Evolutionary conservation across 768 basidiomycete genomes (phyloP), one percentile per base, ranked within the genome.

Genomic region (Trametes cinnabarina): DNA sequence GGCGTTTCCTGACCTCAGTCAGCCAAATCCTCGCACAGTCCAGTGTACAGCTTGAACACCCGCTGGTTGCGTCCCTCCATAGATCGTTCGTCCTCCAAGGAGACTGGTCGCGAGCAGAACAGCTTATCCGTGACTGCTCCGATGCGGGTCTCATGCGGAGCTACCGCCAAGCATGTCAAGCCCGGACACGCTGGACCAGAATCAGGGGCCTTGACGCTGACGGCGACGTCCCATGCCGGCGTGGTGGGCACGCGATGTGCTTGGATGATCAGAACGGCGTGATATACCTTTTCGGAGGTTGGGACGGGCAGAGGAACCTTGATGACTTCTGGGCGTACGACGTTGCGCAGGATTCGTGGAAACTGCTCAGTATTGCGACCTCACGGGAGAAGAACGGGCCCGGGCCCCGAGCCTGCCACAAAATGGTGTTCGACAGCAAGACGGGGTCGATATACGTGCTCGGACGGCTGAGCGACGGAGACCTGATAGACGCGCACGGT

Each of bases 211-310:
- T 81, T n/a, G 82, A 87, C 60, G 76, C 82, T 1, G 82, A 87
- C 64, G 84, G 83, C 9, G 87, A 89, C 62, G 70, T 79, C 0
- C 90, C 91, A 5, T 76, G 79, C 23, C 76, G 82, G 43, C 82
- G 91, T 0, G 88, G 90, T 15, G 91, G 90, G 0, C 89, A 92
- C 61, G 86, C 88, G 20, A 90, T 90, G 87, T 90, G 88, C 63
- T 82, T 91, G 61, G 90, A 92, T 65, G 73, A 79, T 22, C 75
- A 79, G 8, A 77, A 82, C 37, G 81, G 82, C 6, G 70, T 80
- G 42, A 82, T 92, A 26, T 92, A 92, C 66, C 77, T 92, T 20
- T 83, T 90, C 52, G 91, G 90, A 1, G 91, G 91, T 0, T 92
- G 86, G 83, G 82, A 90, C 59, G 89, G 91, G 1, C 71, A 82